Base-by-base conservation (phyloP, 495 filamentous ascomycete genomes). In the Penicillium canariense region DNA sequence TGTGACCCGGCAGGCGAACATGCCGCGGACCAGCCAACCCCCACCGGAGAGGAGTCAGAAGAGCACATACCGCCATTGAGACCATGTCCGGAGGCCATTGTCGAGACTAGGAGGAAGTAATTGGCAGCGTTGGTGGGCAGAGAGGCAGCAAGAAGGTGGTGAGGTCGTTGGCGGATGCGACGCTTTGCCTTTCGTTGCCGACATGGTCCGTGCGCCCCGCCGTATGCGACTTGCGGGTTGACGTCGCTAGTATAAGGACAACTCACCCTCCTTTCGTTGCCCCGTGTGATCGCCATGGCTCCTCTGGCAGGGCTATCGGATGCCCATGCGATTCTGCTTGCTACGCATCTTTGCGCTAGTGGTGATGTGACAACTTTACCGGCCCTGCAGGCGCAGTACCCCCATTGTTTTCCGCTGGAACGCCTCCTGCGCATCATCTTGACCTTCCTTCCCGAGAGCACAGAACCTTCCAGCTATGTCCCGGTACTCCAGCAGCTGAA, bases 81-180 rank as follows among this genome's bases (percentile, higher is more conserved):
- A 76, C 88, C 88, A 71, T 85, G 91, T 61, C 88, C 88, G 59
- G 88, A 92, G 75, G 87, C 81, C 88, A 92, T 92, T 70, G 62
- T 83, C 71, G 56, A 51, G 53, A 44, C 30, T 38, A 40, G 39
- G 26, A 52, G 39, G 54, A 53, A 60, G 55, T 39, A 55, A 66
- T 64, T 63, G 56, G 62, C 53, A 56, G 57, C 40, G 52, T 35
- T 60, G 55, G 60, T 62, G 55, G 52, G 44, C 50, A 52, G 61
- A 63, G 50, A 58, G 58, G 58, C 60, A 52, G 50, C 55, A 57
- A 56, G 54, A 56, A 62, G 51, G 56, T 61, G 53, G 59, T 52
- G 56, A 56, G 54, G 60, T 66, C 30, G 63, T 54, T 53, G 63
- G 66, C 61, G 61, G 70, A 68, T 69, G 68, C 63, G 61, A 68